These are phyloP conservation scores for Arthroderma uncinatum DNA, from an alignment of 2,329 filamentous ascomycete genomes.

Conservation along the genomic window DNA sequence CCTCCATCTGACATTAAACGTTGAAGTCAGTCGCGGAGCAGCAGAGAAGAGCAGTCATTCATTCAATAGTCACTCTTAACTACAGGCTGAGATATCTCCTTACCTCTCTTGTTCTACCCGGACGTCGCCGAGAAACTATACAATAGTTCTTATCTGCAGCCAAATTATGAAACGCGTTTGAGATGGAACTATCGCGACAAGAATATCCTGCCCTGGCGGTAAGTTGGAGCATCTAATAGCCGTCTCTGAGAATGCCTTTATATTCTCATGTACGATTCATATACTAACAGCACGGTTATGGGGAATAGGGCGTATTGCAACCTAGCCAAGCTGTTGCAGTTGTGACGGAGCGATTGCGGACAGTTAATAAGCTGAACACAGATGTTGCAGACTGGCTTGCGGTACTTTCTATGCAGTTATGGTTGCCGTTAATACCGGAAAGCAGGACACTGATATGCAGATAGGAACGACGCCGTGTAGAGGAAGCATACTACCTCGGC, in stretches of 20 bases:
- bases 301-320: constrained; percentile 59
- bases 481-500: constrained; percentile 76
- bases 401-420: constrained; percentile 44
- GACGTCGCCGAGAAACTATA: neutral
- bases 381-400: constrained; percentile 96
- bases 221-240: constrained; percentile 32
- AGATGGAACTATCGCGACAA: constrained; percentile 67
- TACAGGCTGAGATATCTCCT: neutral
- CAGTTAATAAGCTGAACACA: constrained; percentile 73
- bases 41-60: constrained; percentile 5
- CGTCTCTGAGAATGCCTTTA: neutral
- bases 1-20: neutral
- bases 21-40: neutral
- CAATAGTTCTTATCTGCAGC: neutral
- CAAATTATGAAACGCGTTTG: neutral
- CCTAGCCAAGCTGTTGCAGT: constrained; percentile 70
- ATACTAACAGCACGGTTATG: neutral
- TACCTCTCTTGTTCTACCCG: neutral
- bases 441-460: constrained; percentile 8
- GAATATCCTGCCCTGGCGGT: constrained; percentile 96
- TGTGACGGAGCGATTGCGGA: constrained; percentile 75
- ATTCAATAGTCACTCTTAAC: constrained; percentile 2
- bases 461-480: constrained; percentile 83
- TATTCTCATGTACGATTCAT: neutral
- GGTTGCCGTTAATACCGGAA: neutral